These are phyloP conservation scores for Termitomyces sp. DNA, from an alignment of 768 basidiomycete species.

Conservation along the genomic window DNA sequence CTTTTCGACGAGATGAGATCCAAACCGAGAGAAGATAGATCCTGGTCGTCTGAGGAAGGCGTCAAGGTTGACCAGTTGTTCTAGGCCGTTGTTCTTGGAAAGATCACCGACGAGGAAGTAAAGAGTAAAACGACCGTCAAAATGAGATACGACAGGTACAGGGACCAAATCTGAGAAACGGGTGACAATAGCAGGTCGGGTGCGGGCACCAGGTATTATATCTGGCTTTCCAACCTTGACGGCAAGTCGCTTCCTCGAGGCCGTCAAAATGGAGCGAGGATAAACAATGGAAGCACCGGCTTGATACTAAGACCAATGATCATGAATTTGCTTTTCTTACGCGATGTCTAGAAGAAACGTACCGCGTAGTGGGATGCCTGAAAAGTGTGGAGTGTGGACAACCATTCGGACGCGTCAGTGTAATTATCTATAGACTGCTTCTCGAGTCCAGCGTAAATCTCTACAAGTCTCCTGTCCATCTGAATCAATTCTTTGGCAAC, in stretches of 20 bases:
- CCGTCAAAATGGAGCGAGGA: constrained; percentile 8
- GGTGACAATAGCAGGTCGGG: constrained; percentile 9
- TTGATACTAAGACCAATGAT: constrained; percentile 6
- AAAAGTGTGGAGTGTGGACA: constrained; percentile 8
- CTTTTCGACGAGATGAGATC: background rate
- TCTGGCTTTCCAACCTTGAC: constrained; percentile 11
- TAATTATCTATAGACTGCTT: constrained; percentile 13
- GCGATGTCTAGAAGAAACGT: background rate
- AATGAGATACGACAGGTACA: constrained; percentile 5
- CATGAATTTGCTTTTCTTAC: background rate
- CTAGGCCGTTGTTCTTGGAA: background rate
- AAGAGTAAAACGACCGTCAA: constrained; percentile 12
- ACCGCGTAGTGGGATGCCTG: constrained; percentile 12
- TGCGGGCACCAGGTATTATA: constrained; percentile 6
- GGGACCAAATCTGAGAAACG: constrained; percentile 12
- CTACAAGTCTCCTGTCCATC: constrained; percentile 12
- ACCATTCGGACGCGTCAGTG: constrained; percentile 8
- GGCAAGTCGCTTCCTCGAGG: constrained; percentile 1
- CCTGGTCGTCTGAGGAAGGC: background rate
- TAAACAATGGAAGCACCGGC: constrained; percentile 13
- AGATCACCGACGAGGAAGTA: constrained; percentile 13
- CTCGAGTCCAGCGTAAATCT: constrained; percentile 13
- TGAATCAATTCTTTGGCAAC: constrained; percentile 10
- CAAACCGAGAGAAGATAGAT: constrained; percentile 11
- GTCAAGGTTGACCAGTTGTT: constrained; percentile 8